Conservation (phyloP, 805 yeast genomes). For the Suhomyces kilbournensis region DNA sequence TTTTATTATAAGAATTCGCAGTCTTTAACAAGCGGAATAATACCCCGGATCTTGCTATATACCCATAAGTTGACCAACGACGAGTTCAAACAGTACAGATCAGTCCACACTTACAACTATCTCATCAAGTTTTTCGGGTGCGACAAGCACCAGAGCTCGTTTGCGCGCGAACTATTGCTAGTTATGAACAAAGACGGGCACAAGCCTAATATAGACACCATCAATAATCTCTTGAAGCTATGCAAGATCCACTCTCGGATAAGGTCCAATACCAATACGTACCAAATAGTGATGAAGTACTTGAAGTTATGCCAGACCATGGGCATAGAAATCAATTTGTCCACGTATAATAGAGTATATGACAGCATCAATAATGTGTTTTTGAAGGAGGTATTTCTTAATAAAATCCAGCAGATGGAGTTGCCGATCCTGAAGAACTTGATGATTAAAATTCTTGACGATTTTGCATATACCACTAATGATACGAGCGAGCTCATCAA, state of each 20-base stretch:
- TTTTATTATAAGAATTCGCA: conserved; percentile 31
- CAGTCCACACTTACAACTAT: conserved; percentile 37
- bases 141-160: conserved; percentile 38
- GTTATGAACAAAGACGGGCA: conserved; percentile 43
- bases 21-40: conserved; percentile 33
- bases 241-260: conserved; percentile 31
- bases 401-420: conserved; percentile 26
- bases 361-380: conserved; percentile 37
- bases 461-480: conserved; percentile 29
- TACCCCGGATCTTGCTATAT: conserved; percentile 35
- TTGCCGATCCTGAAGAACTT: conserved; percentile 34
- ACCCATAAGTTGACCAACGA: conserved; percentile 36
- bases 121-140: conserved; percentile 40
- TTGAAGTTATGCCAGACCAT: conserved; percentile 24
- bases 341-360: conserved; percentile 37
- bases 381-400: conserved; percentile 35
- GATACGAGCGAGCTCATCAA: conserved; percentile 23
- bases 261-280: conserved; percentile 31
- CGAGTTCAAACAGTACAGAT: conserved; percentile 27
- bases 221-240: conserved; percentile 33
- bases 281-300: conserved; percentile 28
- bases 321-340: conserved; percentile 27
- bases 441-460: conserved; percentile 30
- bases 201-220: conserved; percentile 38
- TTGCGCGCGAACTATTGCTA: conserved; percentile 37